Conservation (phyloP, 2,329 filamentous ascomycete genomes). For the Fusarium luffae region DNA sequence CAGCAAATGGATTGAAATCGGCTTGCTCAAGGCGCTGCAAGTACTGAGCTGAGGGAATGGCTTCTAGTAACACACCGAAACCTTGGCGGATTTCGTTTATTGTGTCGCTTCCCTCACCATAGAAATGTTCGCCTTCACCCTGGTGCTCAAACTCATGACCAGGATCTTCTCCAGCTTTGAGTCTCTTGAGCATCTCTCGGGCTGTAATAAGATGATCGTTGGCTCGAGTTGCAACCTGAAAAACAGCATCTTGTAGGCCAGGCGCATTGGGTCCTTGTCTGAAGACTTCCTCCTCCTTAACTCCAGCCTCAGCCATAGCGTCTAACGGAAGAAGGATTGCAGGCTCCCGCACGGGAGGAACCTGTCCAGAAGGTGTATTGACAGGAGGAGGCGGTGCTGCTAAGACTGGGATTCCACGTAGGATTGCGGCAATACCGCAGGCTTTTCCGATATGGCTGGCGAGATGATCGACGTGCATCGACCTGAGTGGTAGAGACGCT, state of each 20-base stretch:
- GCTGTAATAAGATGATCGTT: conserved; percentile 97
- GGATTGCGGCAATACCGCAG: conserved; percentile 83
- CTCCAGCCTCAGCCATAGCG: conserved; percentile 82
- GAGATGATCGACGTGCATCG: conserved; percentile 88
- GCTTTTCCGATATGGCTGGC: conserved; percentile 97
- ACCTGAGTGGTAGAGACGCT: conserved; percentile 80
- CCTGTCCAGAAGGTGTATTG: conserved; percentile 55
- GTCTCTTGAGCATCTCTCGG: conserved; percentile 86
- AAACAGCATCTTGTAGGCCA: conserved; percentile 89
- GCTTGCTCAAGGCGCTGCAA: conserved; percentile 79
- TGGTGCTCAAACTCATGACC: conserved; percentile 92
- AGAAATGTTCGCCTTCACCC: conserved; percentile 75
- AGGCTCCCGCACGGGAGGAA: conserved; percentile 56
- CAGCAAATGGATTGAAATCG: conserved; percentile 86
- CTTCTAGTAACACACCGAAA: conserved; percentile 85
- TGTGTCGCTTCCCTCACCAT: conserved; percentile 55
- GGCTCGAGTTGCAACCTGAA: conserved; percentile 89
- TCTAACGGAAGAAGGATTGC: conserved; percentile 85
- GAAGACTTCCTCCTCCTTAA: conserved; percentile 91
- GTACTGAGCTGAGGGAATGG: conserved; percentile 81
- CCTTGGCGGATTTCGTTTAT: conserved; percentile 64
- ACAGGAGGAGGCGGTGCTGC: conserved; percentile 73
- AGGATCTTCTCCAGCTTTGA: conserved; percentile 77
- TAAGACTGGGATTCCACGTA: conserved; percentile 90
- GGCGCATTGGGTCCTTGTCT: conserved; percentile 80